These are phyloP conservation scores for Vitis rupestris DNA, from an alignment of 164 flowering plant species.

Conservation along the genomic window DNA sequence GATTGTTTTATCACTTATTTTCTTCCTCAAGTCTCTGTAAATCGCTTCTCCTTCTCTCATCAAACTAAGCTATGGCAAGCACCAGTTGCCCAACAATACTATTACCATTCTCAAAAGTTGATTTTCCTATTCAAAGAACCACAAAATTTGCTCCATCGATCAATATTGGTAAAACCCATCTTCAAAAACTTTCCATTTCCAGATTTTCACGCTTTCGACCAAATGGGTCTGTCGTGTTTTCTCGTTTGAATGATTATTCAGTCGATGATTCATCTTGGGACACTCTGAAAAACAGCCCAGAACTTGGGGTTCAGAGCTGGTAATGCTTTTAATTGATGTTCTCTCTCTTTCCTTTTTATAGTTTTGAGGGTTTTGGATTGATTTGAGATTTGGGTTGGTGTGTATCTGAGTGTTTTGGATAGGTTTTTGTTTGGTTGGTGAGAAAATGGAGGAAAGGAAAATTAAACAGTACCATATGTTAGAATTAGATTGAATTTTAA, in stretches of 20 bases:
- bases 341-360: neutral
- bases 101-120: slow-evolving; percentile 1
- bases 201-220: slow-evolving; percentile 10
- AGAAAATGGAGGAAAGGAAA: neutral
- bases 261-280: slow-evolving; percentile 4
- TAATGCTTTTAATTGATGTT: neutral
- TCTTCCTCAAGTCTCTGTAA: no score
- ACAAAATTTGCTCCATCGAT: no score
- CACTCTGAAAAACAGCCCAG: neutral
- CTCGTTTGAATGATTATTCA: slow-evolving; percentile 18
- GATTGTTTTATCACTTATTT: no score
- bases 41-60: no score
- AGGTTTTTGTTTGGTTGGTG: neutral
- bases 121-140: neutral
- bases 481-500: no score
- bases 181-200: slow-evolving; percentile 5
- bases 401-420: neutral
- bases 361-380: neutral
- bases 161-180: neutral
- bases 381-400: neutral
- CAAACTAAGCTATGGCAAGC: slow-evolving; percentile 3
- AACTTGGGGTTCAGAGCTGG: slow-evolving; percentile 31
- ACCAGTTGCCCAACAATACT: neutral
- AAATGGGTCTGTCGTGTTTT: slow-evolving; percentile 22
- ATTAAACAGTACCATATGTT: no score